Conservation (phyloP, 2,329 filamentous ascomycete genomes). For the Pyrenochaeta sp. region DNA sequence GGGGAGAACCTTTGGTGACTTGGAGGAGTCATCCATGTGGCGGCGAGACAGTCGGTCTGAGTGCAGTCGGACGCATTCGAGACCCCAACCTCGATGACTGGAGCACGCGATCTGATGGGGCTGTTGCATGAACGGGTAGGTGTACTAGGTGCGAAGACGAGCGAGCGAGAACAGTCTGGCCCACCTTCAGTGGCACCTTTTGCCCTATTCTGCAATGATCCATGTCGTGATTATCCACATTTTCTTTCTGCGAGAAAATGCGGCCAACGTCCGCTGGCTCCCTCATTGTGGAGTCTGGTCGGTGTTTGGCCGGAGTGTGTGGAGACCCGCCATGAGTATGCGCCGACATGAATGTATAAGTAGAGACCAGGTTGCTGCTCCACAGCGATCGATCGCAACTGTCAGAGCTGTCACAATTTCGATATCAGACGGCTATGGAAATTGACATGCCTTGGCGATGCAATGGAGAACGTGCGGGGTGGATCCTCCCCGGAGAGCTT, state of each 20-base stretch:
- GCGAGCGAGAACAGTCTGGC: too few relatives aligned
- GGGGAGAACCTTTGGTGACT: constrained; percentile 44
- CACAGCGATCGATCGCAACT: not conserved
- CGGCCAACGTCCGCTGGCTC: too few relatives aligned
- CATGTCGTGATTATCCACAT: too few relatives aligned
- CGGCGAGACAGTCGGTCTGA: not conserved
- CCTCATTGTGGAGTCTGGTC: not conserved
- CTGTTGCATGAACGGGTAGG: too few relatives aligned
- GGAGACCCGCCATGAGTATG: not conserved
- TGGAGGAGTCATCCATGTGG: not conserved
- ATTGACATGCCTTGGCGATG: not conserved
- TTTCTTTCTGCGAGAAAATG: too few relatives aligned
- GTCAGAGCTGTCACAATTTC: not conserved
- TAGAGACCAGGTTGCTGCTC: not conserved
- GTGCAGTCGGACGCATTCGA: not conserved
- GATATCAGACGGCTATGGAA: not conserved
- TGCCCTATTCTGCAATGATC: too few relatives aligned
- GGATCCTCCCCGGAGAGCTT: not conserved
- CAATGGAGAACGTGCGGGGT: not conserved
- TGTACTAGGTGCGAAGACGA: too few relatives aligned
- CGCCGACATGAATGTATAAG: not conserved
- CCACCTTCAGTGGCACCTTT: too few relatives aligned
- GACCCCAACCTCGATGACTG: not conserved
- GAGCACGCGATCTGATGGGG: too few relatives aligned
- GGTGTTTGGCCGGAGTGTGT: not conserved